Percentiles rank a stretch among this genome's conserved stretches.
Evolutionary conservation across 371 early-diverging fungal species (phyloP).

Genomic region (Actinomortierella wolfii): DNA sequence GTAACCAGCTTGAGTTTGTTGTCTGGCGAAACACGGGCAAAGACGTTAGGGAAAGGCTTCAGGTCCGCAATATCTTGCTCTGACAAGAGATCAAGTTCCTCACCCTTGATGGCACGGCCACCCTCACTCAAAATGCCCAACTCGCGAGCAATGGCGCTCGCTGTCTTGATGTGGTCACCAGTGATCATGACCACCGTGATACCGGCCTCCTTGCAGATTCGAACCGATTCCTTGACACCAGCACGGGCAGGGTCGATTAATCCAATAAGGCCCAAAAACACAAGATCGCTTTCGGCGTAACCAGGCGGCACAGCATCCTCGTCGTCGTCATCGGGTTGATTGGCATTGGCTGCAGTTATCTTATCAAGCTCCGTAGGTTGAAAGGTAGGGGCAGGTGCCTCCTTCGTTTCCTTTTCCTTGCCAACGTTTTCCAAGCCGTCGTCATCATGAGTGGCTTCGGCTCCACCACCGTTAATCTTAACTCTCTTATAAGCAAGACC

Average conservation of each 20-base stretch:
- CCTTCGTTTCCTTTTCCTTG: slow-evolving; percentile 46
- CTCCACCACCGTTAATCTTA: slow-evolving; percentile 42
- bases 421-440: slow-evolving; percentile 46
- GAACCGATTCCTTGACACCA: slow-evolving; percentile 66
- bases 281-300: slow-evolving; percentile 59
- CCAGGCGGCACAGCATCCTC: slow-evolving; percentile 34
- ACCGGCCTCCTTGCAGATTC: slow-evolving; percentile 70
- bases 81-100: slow-evolving; percentile 65
- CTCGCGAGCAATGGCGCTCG: slow-evolving; percentile 73
- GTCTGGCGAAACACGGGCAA: slow-evolving; percentile 85
- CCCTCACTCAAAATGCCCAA: slow-evolving; percentile 63
- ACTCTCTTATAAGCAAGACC: slow-evolving; percentile 67
- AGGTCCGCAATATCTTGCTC: slow-evolving; percentile 63
- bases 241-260: slow-evolving; percentile 77
- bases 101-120: slow-evolving; percentile 60
- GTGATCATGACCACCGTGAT: slow-evolving; percentile 82
- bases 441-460: slow-evolving; percentile 30
- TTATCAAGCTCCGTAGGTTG: slow-evolving; percentile 33
- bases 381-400: slow-evolving; percentile 23
- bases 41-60: slow-evolving; percentile 70
- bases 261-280: slow-evolving; percentile 79
- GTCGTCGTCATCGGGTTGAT: slow-evolving; percentile 30
- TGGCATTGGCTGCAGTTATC: slow-evolving; percentile 32
- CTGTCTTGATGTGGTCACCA: slow-evolving; percentile 79
- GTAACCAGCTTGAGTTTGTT: slow-evolving; percentile 97